Base-by-base conservation (phyloP, 345 rosid genomes). In the Citrus mangshanensis region DNA sequence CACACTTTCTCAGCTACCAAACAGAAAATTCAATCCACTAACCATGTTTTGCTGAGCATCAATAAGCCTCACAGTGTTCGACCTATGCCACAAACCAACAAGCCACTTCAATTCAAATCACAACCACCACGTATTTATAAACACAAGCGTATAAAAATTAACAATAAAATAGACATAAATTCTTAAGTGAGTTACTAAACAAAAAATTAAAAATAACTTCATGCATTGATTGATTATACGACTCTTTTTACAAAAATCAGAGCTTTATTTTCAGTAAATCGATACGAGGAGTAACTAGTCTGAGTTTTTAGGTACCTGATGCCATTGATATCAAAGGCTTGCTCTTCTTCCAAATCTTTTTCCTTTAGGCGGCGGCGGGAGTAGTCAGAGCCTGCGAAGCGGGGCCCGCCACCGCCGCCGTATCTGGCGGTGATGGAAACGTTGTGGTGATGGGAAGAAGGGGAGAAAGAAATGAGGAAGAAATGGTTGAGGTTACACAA, bases 41-140 rank as follows among this genome's bases (percentile, higher is more conserved):
- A 95, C 99, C 98, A 95, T 93, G 78, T 90, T 89, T 69, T 95
- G 98, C 80, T 91, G 61, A 64, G 79, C 84, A 79, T 92, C 95
- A 59, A 95, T 92, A 21, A 95, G 91, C 81, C 98, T 90, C 77
- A 95, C 98, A 24, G 88, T 80, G 85, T 81, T 80, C 34, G 98
- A 92, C 90, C 98, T 95, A 79, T 76, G 63, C 62, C 68, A 56
- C 18, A 77, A 35, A 7, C 16, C 82, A 79, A 35, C 2, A 10
- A 83, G 77, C 61, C 42, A 56, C 34, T 70, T 30, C 66, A 49
- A 82, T 21, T 34, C 28, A 25, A 27, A 42, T 25, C 59, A 27
- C 58, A 30, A 10, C 42, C 61, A 56, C 75, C 28, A 9, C 0
- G 0, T 65, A 25, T n/a, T 3, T 1, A 51, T 8, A 38, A 12